Percentiles rank a stretch among this genome's conserved stretches.
These are phyloP conservation scores for Albizia julibrissin DNA, from an alignment of 306 rosid genomes.

Conservation along the genomic window DNA sequence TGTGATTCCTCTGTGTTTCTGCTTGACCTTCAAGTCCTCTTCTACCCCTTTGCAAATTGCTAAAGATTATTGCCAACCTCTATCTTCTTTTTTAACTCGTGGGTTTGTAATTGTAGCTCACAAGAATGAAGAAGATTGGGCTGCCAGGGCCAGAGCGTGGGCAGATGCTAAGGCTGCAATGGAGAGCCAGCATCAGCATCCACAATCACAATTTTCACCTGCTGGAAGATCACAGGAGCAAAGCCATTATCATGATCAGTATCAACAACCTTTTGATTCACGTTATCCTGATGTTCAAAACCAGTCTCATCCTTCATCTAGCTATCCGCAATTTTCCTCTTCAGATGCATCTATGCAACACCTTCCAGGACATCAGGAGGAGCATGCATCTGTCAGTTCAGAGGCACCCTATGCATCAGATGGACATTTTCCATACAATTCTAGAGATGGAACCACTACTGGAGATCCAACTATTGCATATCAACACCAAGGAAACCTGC, in stretches of 20 bases:
- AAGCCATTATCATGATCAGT: constrained; percentile 69
- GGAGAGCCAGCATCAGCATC: constrained; percentile 85
- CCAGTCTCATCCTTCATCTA: constrained; percentile 61
- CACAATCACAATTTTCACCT: constrained; percentile 64
- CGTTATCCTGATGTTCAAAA: constrained; percentile 58
- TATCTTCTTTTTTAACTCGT: constrained; percentile 15
- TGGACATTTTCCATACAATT: constrained; percentile 51
- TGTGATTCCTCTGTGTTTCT: constrained; percentile 21
- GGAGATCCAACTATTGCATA: constrained; percentile 59
- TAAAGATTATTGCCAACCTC: neutral
- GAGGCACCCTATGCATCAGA: constrained; percentile 62
- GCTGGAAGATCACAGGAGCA: constrained; percentile 74
- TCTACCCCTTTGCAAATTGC: constrained; percentile 10
- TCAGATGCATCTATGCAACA: constrained; percentile 52
- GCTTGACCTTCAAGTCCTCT: constrained; percentile 21
- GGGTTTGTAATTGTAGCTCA: constrained; percentile 32
- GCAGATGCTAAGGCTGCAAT: constrained; percentile 77
- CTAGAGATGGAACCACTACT: constrained; percentile 53
- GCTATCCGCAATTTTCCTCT: constrained; percentile 72
- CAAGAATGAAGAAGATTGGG: constrained; percentile 92
- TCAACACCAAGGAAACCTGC: constrained; percentile 61
- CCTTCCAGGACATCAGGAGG: constrained; percentile 58
- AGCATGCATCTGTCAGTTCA: constrained; percentile 49
- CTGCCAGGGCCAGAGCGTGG: constrained; percentile 97
- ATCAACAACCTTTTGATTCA: constrained; percentile 57